Conservation (phyloP, 768 basidiomycete genomes). For the Russula abietina region DNA sequence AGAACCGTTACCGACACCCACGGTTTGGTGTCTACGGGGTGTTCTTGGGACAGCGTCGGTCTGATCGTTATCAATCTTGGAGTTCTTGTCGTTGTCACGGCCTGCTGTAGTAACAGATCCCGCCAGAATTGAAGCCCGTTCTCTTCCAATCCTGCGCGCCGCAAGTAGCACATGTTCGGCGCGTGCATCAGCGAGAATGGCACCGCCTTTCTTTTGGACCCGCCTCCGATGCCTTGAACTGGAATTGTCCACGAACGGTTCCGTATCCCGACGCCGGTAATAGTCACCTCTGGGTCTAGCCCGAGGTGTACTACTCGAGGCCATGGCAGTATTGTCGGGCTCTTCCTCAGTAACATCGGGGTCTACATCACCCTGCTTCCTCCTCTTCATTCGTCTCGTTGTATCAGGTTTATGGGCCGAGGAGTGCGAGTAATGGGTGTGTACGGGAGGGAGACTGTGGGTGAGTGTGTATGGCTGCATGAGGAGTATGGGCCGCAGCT, state of each 20-base stretch:
- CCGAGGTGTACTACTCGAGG: constrained; percentile 30
- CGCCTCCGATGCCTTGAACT: constrained; percentile 26
- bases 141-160: constrained; percentile 60
- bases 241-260: constrained; percentile 15
- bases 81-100: constrained; percentile 26
- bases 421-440: constrained; percentile 25
- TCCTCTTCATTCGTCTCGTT: constrained; percentile 17
- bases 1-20: constrained; percentile 14
- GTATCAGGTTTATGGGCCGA: constrained; percentile 6
- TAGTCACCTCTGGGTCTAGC: constrained; percentile 23
- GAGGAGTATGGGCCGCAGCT: constrained; percentile 61
- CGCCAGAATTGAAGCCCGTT: constrained; percentile 49
- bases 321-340: constrained; percentile 24
- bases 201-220: constrained; percentile 30
- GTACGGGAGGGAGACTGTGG: constrained; percentile 26
- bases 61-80: constrained; percentile 35
- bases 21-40: constrained; percentile 18
- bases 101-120: constrained; percentile 39
- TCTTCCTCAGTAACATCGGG: constrained; percentile 25
- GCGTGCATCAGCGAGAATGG: constrained; percentile 54
- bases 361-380: constrained; percentile 31
- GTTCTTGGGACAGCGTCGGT: constrained; percentile 15
- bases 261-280: constrained; percentile 24
- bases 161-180: constrained; percentile 67
- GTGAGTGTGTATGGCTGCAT: constrained; percentile 46